Evolutionary conservation across 257 asterid species (phyloP), one percentile per base, ranked within the genome.

Genomic region (Solanum rostratum): DNA sequence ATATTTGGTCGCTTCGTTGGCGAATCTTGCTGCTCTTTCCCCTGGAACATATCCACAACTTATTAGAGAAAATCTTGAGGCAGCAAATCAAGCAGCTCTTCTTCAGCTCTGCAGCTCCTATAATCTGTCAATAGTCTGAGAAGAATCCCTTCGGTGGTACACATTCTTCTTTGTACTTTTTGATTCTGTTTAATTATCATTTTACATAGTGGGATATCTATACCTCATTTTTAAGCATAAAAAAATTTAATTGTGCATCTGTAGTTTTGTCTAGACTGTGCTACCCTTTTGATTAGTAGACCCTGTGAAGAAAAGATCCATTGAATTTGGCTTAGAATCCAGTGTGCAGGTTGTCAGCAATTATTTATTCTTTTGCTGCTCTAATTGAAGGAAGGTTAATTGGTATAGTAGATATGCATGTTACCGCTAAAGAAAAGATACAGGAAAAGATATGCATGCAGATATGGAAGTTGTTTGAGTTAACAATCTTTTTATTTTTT

Each of bases 71-170:
- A 85, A 87, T 86, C 93, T 97, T 78, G 98, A 93, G 83, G 91
- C 88, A 66, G 91, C 94, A 85, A 96, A 94, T 92, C 97, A 94
- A 89, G 85, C 97, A 74, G 97, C 97, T 43, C 85, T 97, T 60
- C 84, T 90, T 85, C 93, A 91, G 86, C 93, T 97, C 59, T 97
- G 98, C 97, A 88, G 85, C 85, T 85, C 91, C 74, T 93, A 89
- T 83, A 92, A 86, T 84, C 84, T 91, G 84, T 59, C 93, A 37
- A 89, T 97, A 30, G 93, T 88, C 84, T 97, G 93, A 97, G 88
- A 78, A 50, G 27, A 50, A 78, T 29, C 60, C 39, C 29, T 18
- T 45, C 11, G 41, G 46, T 78, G 45, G 82, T 78, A 78, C 16
- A 27, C 46, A 6, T 50, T 50, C 82, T 49, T 22, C 60, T 27